Percentiles rank a stretch among this genome's conserved stretches.
These are phyloP conservation scores for Dendrobium huoshanense DNA, from an alignment of 106 monocot genomes.

Conservation along the genomic window DNA sequence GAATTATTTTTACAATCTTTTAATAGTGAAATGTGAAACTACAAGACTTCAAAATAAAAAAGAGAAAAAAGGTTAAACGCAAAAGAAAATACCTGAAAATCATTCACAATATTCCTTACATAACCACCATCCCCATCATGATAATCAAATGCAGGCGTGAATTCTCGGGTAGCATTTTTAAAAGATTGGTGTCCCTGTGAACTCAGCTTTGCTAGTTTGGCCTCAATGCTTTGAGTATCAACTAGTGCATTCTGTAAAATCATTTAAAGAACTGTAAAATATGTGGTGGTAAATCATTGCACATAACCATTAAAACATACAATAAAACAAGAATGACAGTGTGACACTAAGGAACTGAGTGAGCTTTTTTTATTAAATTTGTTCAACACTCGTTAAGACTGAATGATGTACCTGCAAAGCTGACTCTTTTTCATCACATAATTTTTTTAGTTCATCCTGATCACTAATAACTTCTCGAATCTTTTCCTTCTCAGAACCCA, in stretches of 20 bases:
- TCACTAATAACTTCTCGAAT: conserved; percentile 37
- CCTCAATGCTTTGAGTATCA: conserved; percentile 53
- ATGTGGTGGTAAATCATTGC: not conserved
- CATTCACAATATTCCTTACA: conserved; percentile 8
- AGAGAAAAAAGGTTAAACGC: not conserved
- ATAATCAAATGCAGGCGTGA: conserved; percentile 9
- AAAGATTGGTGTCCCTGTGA: conserved; percentile 16
- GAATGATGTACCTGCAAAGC: conserved; percentile 62
- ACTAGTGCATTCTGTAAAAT: conserved; percentile 37
- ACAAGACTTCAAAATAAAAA: not conserved
- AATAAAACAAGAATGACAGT: not conserved
- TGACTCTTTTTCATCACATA: conserved; percentile 68
- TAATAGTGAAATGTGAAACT: not conserved
- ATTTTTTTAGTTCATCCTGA: conserved; percentile 41
- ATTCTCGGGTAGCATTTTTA: not conserved
- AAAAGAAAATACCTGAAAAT: conserved; percentile 27
- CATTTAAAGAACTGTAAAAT: not conserved
- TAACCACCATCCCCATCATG: conserved; percentile 16
- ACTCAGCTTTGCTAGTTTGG: conserved; percentile 27
- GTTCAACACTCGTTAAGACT: not conserved
- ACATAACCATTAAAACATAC: not conserved
- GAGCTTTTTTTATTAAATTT: not conserved
- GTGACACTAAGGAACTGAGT: not conserved
- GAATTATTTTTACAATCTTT: not conserved
- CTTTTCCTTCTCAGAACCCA: conserved; percentile 54